Evolutionary conservation across 352 stramenopile species (phyloP), one percentile per base, ranked within the genome.

Genomic region (Peronospora destructor): DNA sequence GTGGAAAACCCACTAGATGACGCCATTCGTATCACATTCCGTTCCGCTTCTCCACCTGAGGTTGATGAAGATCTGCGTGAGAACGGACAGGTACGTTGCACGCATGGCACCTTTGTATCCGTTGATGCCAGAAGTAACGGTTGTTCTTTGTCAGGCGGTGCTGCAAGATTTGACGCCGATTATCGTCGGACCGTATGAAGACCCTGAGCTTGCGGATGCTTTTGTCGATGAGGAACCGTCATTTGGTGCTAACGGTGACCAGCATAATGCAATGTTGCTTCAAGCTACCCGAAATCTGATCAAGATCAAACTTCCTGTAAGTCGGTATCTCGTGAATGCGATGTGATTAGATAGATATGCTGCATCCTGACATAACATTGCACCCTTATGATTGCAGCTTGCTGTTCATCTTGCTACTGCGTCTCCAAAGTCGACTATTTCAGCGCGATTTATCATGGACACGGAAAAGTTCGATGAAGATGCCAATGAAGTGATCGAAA

Each of bases 1-100:
- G 61, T 93, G 13, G 82, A 93, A 62, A 93, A 93, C 23, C 82
- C 82, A n/a, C 59, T 91, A 0, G 82, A 93, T 17, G 77, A 88
- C 26, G 58, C 66, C 21, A 69, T 93, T 60, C 73, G 72, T 36
- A 64, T 93, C 21, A 72, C 79, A 17, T 72, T 81, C 21, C 72
- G 62, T 2, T 35, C 54, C 2, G 28, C 46, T 0, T 26, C 52
- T 32, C 17, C 32, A 6, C 16, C 13, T 19, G 49, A 51, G 8
- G 4, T 6, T 41, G 23, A 8, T 7, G 37, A 61, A 26, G 41
- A 53, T 0, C 26, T 32, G 0, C 25, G 8, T 13, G 49, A 63
- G 26, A 63, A 67, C 14, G 61, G 64, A 45, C 56, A 75, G 61
- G 72, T 80, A 59, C 28, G 32, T 49, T 35, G n/a, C 6, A 17